Conservation (phyloP, 192 early-diverging fungal species). For the Phycomyces nitens region DNA sequence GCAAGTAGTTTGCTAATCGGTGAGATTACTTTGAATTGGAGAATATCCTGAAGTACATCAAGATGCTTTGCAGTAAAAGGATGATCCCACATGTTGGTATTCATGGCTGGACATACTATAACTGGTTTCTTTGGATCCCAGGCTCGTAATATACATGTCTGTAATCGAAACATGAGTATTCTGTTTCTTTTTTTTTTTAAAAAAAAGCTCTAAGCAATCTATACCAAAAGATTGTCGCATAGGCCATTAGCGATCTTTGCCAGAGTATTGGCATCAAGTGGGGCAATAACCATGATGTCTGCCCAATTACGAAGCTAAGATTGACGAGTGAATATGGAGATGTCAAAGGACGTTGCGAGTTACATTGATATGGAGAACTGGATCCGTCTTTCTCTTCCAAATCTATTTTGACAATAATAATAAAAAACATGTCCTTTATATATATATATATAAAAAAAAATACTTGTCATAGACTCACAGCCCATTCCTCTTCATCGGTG, state of each 20-base stretch:
- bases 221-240: slow-evolving; percentile 89
- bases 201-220: background rate
- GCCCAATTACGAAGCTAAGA: slow-evolving; percentile 93
- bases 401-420: no score
- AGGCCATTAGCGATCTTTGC: slow-evolving; percentile 87
- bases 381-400: slow-evolving; percentile 83
- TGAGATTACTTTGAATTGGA: slow-evolving; percentile 64
- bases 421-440: no score
- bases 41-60: slow-evolving; percentile 38
- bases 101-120: slow-evolving; percentile 93
- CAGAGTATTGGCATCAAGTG: slow-evolving; percentile 91
- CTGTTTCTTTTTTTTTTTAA: background rate
- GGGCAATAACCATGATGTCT: slow-evolving; percentile 83
- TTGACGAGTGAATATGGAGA: slow-evolving; percentile 40
- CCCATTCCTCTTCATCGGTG: slow-evolving; percentile 90
- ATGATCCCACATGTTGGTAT: slow-evolving; percentile 95
- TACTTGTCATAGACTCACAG: slow-evolving; percentile 35
- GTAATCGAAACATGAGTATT: background rate
- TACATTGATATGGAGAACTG: slow-evolving; percentile 93
- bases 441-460: background rate
- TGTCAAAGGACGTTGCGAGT: no score
- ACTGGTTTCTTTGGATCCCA: slow-evolving; percentile 75
- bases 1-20: slow-evolving; percentile 85
- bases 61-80: slow-evolving; percentile 80
- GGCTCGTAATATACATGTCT: slow-evolving; percentile 87